These are phyloP conservation scores for Alternaria brassicae DNA, from an alignment of 2,329 filamentous ascomycete species.

Conservation along the genomic window DNA sequence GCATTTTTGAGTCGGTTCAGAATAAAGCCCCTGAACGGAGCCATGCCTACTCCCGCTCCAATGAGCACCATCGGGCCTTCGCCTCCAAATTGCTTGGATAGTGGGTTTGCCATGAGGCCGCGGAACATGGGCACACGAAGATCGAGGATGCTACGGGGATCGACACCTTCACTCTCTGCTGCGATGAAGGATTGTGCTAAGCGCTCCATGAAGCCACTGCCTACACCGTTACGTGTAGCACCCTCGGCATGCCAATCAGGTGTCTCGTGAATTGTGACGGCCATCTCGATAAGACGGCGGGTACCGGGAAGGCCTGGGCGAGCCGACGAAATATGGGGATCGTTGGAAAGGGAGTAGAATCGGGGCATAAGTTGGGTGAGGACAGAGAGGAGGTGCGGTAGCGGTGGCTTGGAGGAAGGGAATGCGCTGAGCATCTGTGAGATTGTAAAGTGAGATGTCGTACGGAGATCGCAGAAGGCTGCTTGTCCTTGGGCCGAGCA, in stretches of 20 bases:
- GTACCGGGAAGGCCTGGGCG: slow-evolving; percentile 70
- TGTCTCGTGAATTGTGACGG: slow-evolving; percentile 93
- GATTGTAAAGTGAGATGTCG: slow-evolving; percentile 82
- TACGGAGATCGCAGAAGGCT: slow-evolving; percentile 90
- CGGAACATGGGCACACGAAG: slow-evolving; percentile 96
- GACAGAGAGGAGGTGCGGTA: slow-evolving; percentile 80
- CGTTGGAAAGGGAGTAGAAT: slow-evolving; percentile 97
- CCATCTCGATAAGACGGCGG: slow-evolving; percentile 88
- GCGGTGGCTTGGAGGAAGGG: slow-evolving; percentile 85
- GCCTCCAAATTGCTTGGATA: slow-evolving; percentile 87
- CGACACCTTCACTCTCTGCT: slow-evolving; percentile 65
- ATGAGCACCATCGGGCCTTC: slow-evolving; percentile 98
- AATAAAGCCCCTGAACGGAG: slow-evolving; percentile 96
- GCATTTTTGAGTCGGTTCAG: slow-evolving; percentile 91
- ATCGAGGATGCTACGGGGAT: slow-evolving; percentile 59
- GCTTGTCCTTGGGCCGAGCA: slow-evolving; percentile 90
- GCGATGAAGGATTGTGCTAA: slow-evolving; percentile 76
- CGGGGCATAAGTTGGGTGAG: slow-evolving; percentile 93
- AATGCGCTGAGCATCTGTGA: slow-evolving; percentile 89
- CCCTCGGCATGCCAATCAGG: slow-evolving; percentile 74
- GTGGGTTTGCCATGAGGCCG: slow-evolving; percentile 94
- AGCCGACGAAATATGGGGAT: slow-evolving; percentile 80
- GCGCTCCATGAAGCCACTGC: slow-evolving; percentile 91
- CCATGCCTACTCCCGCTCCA: slow-evolving; percentile 94
- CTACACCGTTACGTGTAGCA: slow-evolving; percentile 75